Evolutionary conservation across 805 yeast species (phyloP).

Genomic region (Schwanniomyces pseudopolymorphus): DNA sequence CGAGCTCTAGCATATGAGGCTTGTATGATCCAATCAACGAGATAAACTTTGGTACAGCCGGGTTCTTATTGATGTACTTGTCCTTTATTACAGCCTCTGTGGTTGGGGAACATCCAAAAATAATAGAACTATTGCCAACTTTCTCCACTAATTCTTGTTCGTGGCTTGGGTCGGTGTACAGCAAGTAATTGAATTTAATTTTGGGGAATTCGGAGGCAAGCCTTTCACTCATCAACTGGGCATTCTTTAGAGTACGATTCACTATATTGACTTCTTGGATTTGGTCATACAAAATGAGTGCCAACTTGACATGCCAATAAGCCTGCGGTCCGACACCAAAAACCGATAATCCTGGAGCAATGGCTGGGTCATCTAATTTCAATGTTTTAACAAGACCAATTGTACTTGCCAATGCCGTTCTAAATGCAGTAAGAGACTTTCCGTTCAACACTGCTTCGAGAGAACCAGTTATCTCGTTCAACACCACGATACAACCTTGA

Average conservation of each 20-base stretch:
- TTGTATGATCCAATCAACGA: slow-evolving; percentile 67
- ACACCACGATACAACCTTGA: slow-evolving; percentile 53
- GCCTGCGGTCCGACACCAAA: slow-evolving; percentile 68
- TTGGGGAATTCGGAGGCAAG: slow-evolving; percentile 27
- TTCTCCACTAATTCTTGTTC: slow-evolving; percentile 15
- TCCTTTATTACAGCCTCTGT: slow-evolving; percentile 45
- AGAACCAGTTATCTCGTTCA: slow-evolving; percentile 52
- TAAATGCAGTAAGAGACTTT: slow-evolving; percentile 58
- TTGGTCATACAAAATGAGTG: slow-evolving; percentile 35
- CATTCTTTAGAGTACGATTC: slow-evolving; percentile 45
- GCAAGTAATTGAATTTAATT: slow-evolving; percentile 20
- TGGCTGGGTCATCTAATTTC: slow-evolving; percentile 17
- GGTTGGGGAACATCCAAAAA: slow-evolving; percentile 63
- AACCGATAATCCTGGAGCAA: slow-evolving; percentile 29
- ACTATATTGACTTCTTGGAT: slow-evolving; percentile 44
- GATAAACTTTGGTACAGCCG: slow-evolving; percentile 35
- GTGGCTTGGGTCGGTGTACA: slow-evolving; percentile 11
- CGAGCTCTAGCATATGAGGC: slow-evolving; percentile 67
- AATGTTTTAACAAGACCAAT: slow-evolving; percentile 42
- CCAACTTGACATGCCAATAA: slow-evolving; percentile 57
- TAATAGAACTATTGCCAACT: slow-evolving; percentile 42
- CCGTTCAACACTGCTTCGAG: slow-evolving; percentile 58
- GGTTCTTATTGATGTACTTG: slow-evolving; percentile 29
- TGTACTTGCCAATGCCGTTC: slow-evolving; percentile 62
- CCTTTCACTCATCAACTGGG: slow-evolving; percentile 23